Evolutionary conservation across 2,329 filamentous ascomycete genomes (phyloP), one percentile per base, ranked within the genome.

Genomic region (Davidsoniella neocaledoniae): DNA sequence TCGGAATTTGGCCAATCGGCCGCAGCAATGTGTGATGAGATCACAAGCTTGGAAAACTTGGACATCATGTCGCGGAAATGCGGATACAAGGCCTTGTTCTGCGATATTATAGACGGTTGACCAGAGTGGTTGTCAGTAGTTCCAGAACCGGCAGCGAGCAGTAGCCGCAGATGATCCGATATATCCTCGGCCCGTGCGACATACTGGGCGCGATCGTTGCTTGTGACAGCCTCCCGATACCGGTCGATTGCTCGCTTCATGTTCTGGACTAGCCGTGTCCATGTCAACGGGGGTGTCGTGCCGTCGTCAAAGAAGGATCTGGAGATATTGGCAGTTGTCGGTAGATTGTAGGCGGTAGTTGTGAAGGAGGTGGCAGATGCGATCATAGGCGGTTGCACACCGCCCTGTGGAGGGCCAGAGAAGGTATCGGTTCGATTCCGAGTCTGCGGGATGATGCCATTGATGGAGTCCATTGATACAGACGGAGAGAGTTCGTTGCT

Each of bases 21-120:
- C 5, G 90, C 87, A 38, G 91, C 91, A 61, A 98, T 95, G 62
- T 98, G 91, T 12, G 91, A 96, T 2, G 91, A 98, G 45, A 98
- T 81, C 42, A 98, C 91, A 8, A 98, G 73, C 64, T 98, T 98
- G n/a, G 91, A 96, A 63, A 98, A 98, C 58, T 94, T 88, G 42
- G 91, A 96, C 91, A 98, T 98, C 81, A 96, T 96, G 62, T 96
- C 91, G 49, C 91, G 76, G 66, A 98, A 98, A 64, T 96, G 88
- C 21, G 91, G 91, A 61, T 96, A 96, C 14, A 98, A 70, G 0
- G 87, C 85, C 64, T 96, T 96, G 70, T 98, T 98, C 4, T 86
- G 93, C 5, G 88, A 95, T 53, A 98, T 98, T 59, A 98, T 95
- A n/a, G 91, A 96, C 4, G 91, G 91, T 57, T 96, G 94, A 40